Percentiles rank a stretch among this genome's conserved stretches.
phyloP scores from a whole-genome alignment of 164 flowering plant species.

The Santalum album region DNA sequence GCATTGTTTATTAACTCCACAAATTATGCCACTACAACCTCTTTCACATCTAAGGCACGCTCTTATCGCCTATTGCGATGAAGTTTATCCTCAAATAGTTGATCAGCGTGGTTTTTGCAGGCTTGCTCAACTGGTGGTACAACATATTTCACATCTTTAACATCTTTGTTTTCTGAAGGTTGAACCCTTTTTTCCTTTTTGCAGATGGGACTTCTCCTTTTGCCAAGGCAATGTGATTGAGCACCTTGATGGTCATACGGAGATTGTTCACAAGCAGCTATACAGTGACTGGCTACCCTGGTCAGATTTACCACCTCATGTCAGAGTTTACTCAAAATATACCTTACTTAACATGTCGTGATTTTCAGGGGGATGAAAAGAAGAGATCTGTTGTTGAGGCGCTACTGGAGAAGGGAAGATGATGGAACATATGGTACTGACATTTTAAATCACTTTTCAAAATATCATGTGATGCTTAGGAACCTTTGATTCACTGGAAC shows the following conservation, averaged over 20 bases:
- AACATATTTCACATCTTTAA: no score
- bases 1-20: not conserved
- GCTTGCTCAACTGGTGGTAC: no score
- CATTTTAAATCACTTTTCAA: not conserved
- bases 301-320: constrained; percentile 30
- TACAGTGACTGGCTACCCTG: constrained; percentile 74
- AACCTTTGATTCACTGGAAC: not conserved
- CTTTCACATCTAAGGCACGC: no score
- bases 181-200: constrained; percentile 9
- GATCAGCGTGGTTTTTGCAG: no score
- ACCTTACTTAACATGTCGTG: constrained; percentile 4
- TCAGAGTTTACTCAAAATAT: constrained; percentile 2
- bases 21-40: no score
- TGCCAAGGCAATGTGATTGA: constrained; percentile 66
- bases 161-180: not conserved
- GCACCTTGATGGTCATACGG: constrained; percentile 93
- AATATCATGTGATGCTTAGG: not conserved
- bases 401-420: constrained; percentile 96
- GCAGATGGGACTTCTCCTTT: constrained; percentile 94
- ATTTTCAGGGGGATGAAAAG: constrained; percentile 73
- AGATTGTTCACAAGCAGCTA: constrained; percentile 64
- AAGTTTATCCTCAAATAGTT: no score
- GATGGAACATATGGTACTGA: not conserved
- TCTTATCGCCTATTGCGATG: no score
- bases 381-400: constrained; percentile 72